Percentiles rank a stretch among this genome's conserved stretches.
Conservation (phyloP, 805 yeast species). For the Kodamaea fukazawae region DNA sequence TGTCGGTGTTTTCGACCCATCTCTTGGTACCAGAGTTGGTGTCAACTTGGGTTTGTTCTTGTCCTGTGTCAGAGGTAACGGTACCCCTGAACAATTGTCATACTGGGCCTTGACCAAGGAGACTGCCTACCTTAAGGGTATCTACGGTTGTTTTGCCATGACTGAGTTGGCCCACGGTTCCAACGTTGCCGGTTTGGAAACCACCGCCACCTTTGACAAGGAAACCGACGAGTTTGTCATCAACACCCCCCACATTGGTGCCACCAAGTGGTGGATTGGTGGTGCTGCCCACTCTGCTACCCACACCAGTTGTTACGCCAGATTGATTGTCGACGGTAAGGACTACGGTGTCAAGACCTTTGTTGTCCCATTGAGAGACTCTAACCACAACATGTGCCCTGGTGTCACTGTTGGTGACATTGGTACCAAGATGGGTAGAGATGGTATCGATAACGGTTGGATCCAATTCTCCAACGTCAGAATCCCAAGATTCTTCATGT, state of each 20-base stretch:
- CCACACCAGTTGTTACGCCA: slow-evolving; percentile 81
- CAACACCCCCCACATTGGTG: slow-evolving; percentile 86
- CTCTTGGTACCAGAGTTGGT: slow-evolving; percentile 76
- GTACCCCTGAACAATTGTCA: slow-evolving; percentile 76
- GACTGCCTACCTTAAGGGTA: slow-evolving; percentile 54
- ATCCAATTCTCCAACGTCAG: slow-evolving; percentile 82
- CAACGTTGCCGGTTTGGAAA: slow-evolving; percentile 57
- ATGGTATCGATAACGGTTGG: slow-evolving; percentile 97
- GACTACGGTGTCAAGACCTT: slow-evolving; percentile 93
- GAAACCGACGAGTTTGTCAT: slow-evolving; percentile 65
- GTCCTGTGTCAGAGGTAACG: slow-evolving; percentile 80
- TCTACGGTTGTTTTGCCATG: slow-evolving; percentile 62
- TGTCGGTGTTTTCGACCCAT: slow-evolving; percentile 71
- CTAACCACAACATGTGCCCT: slow-evolving; percentile 66
- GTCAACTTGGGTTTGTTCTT: slow-evolving; percentile 86
- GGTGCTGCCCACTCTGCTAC: slow-evolving; percentile 96
- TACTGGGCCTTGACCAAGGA: slow-evolving; percentile 81
- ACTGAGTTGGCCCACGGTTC: slow-evolving; percentile 74
- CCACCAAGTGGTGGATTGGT: slow-evolving; percentile 99
- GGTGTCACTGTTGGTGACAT: slow-evolving; percentile 88
- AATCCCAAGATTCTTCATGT: slow-evolving; percentile 81
- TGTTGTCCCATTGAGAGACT: slow-evolving; percentile 84
- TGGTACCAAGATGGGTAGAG: slow-evolving; percentile 94
- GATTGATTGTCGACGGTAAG: slow-evolving; percentile 74
- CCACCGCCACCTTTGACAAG: slow-evolving; percentile 68